These are phyloP conservation scores for Cephalotrichum gorgonifer DNA, from an alignment of 2,329 filamentous ascomycete species.

Conservation along the genomic window DNA sequence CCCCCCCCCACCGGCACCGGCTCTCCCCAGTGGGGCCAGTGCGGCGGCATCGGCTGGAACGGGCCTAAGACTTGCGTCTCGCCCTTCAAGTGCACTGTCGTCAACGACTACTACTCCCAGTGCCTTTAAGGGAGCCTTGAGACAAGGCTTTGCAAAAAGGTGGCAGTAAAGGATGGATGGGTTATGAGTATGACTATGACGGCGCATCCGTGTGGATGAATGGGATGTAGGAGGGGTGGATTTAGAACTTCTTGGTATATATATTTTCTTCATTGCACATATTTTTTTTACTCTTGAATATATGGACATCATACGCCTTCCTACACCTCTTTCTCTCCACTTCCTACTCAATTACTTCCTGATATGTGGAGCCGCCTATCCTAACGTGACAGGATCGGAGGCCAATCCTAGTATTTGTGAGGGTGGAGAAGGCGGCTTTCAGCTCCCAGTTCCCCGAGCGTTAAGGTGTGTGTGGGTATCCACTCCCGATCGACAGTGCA, in stretches of 20 bases:
- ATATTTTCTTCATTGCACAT: background rate
- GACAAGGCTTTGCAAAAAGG: too few relatives aligned
- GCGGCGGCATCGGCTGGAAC: slow-evolving; percentile 22
- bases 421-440: too few relatives aligned
- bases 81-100: slow-evolving; percentile 22
- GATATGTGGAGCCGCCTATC: too few relatives aligned
- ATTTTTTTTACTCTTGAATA: background rate
- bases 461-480: too few relatives aligned
- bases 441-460: too few relatives aligned
- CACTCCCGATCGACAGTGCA: too few relatives aligned
- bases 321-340: background rate
- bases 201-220: background rate
- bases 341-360: background rate
- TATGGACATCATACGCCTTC: background rate
- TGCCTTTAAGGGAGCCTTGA: slow-evolving; percentile 21
- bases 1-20: slow-evolving; percentile 12
- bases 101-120: slow-evolving; percentile 30
- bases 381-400: too few relatives aligned
- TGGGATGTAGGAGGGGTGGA: background rate
- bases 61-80: slow-evolving; percentile 24
- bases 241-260: background rate
- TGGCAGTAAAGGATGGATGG: background rate
- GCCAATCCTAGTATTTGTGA: too few relatives aligned
- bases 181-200: background rate
- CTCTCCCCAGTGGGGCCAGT: slow-evolving; percentile 23